Base-by-base conservation (phyloP, 2,329 filamentous ascomycete genomes). In the Cercospora canescens region DNA sequence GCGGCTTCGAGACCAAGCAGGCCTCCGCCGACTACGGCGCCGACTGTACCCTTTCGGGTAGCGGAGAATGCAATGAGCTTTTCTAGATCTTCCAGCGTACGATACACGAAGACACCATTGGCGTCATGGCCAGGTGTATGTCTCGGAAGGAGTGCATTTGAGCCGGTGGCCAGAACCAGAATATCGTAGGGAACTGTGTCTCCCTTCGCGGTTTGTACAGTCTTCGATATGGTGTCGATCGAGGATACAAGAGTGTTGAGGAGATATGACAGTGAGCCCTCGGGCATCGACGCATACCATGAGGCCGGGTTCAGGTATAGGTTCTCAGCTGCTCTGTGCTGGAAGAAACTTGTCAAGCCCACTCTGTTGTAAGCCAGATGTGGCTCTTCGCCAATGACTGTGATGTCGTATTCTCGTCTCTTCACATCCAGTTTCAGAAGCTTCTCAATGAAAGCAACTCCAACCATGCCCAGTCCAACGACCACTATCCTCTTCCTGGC, bases 341-440 rank as follows among this genome's bases (percentile, higher is more conserved):
- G 89, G 76, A 97, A 97, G 82, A 94, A 97, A 66, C 89, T 92
- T 3, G 93, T 96, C 59, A 97, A 83, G 3, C 93, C 93, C 32
- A 97, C 93, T 65, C 94, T 89, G 77, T 97, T 97, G 78, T 97
- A 97, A 21, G 93, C 93, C 62, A 96, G 82, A 81, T 97, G 91
- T 21, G 90, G 83, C 76, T 97, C 93, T 74, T 97, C 93, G 67
- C 93, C 93, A 67, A 97, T 90, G 11, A 97, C 92, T 1, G 93
- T 85, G 60, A 97, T 86, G 69, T 92, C 88, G 76, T 93, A 96
- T 77, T 93, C 89, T 73, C 89, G 84, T 68, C 87, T 80, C 73
- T 91, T 89, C 1, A 88, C 87, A 76, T 96, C 93, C 60, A 93
- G 87, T 73, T 96, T 96, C 74, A 96, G 84, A 9, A 97, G 79